Conservation (phyloP, 2,329 filamentous ascomycete genomes). For the Clarireedia hainanense region DNA sequence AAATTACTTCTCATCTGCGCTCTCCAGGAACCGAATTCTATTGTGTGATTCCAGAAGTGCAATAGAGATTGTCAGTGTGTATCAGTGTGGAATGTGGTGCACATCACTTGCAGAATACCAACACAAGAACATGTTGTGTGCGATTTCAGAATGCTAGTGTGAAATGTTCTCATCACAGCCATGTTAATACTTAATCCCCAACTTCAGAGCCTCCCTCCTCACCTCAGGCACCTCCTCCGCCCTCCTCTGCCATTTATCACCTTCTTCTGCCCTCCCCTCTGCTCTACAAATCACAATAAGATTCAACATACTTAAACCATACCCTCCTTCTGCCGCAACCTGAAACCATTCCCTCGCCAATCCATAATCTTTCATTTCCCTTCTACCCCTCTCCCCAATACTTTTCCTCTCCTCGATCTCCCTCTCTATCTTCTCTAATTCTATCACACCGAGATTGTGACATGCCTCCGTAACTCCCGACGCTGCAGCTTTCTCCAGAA, state of each 20-base stretch:
- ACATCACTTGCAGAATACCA: too few species aligned
- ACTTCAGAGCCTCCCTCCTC: conserved; percentile 6
- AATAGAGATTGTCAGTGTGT: too few species aligned
- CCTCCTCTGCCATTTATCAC: conserved; percentile 19
- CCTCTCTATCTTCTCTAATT: conserved; percentile 16
- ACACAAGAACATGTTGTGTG: too few species aligned
- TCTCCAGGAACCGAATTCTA: too few species aligned
- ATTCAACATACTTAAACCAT: conserved; percentile 24
- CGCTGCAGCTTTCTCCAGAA: conserved; percentile 26
- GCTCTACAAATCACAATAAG: conserved; percentile 22
- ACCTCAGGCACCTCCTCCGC: conserved; percentile 13
- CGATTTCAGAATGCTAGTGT: too few species aligned
- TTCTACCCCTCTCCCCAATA: background rate
- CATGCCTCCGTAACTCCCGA: conserved; percentile 26
- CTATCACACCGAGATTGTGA: conserved; percentile 24
- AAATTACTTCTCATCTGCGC: too few species aligned
- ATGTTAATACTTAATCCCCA: background rate
- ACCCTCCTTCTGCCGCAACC: conserved; percentile 22
- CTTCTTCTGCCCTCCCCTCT: conserved; percentile 16
- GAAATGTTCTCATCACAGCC: too few species aligned
- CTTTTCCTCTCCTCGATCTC: background rate
- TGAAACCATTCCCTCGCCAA: conserved; percentile 27
- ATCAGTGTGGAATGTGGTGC: too few species aligned
- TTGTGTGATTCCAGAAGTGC: too few species aligned
- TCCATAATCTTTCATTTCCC: conserved; percentile 17